Evolutionary conservation across 495 filamentous ascomycete genomes (phyloP).

Genomic region (Trypethelium eluteriae): DNA sequence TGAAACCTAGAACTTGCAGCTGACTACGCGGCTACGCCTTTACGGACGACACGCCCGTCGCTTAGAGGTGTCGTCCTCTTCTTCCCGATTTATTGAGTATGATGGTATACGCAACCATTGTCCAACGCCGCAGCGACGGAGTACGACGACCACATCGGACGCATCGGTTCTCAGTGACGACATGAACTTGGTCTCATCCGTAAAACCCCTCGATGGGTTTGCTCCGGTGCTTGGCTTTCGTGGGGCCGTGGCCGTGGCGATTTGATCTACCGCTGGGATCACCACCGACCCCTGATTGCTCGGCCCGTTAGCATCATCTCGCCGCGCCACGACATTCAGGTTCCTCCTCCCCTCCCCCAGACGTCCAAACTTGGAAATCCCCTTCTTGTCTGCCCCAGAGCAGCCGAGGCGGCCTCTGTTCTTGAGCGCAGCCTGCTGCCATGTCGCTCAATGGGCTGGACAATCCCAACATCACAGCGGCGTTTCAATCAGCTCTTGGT

Average conservation of each 20-base stretch:
- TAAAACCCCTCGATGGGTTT: neutral
- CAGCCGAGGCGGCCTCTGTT: neutral
- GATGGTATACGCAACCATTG: neutral
- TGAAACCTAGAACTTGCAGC: constrained; percentile 1
- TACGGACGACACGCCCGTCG: neutral
- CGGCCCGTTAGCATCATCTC: neutral
- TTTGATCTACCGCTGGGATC: neutral
- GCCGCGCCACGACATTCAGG: neutral
- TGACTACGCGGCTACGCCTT: neutral
- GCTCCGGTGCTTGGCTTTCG: neutral
- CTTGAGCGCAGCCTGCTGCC: neutral
- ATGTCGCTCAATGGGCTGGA: constrained; percentile 99
- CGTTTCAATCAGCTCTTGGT: constrained; percentile 67
- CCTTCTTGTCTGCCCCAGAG: neutral
- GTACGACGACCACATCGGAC: too few relatives aligned
- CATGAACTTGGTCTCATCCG: too few relatives aligned
- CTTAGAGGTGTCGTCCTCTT: neutral
- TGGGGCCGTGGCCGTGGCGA: neutral
- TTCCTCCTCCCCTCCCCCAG: neutral
- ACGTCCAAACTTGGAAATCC: neutral
- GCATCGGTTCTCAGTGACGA: too few relatives aligned
- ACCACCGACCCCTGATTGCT: neutral
- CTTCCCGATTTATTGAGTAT: neutral
- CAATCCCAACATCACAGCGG: constrained; percentile 67
- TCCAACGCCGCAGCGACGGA: neutral